Evolutionary conservation across 768 basidiomycete species (phyloP).

Genomic region (Suillus paluster): DNA sequence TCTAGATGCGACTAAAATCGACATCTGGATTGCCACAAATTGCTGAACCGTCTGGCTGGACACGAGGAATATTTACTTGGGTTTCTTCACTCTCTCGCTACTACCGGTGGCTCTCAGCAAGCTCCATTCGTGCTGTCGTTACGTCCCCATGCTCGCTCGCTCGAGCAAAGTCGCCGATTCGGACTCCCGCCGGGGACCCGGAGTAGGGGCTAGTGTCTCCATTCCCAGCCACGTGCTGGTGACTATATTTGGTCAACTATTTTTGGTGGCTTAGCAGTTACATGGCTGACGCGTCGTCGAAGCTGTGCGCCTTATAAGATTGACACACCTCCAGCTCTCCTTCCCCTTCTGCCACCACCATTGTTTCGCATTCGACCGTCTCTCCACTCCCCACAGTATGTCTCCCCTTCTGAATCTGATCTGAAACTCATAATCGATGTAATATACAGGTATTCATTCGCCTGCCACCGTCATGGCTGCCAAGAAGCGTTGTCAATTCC

Average conservation of each 20-base stretch:
- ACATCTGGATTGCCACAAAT: not conserved
- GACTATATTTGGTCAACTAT: slow-evolving; percentile 5
- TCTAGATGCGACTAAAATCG: too few relatives aligned
- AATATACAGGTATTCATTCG: slow-evolving; percentile 10
- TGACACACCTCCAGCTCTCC: not conserved
- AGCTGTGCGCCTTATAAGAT: slow-evolving; percentile 35
- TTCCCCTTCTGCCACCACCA: slow-evolving; percentile 5
- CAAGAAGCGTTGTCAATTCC: slow-evolving; percentile 88
- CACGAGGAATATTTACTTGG: not conserved
- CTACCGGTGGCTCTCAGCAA: not conserved
- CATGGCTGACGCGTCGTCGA: slow-evolving; percentile 36
- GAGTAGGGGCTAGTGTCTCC: not conserved
- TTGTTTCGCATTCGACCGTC: not conserved
- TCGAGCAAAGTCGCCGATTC: not conserved
- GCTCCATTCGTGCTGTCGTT: not conserved
- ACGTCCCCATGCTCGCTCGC: not conserved
- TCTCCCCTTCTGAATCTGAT: not conserved
- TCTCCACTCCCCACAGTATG: slow-evolving; percentile 5
- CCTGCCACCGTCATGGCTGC: slow-evolving; percentile 58
- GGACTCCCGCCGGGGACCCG: too few relatives aligned
- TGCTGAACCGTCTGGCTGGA: not conserved
- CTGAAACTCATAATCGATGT: not conserved
- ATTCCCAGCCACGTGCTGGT: slow-evolving; percentile 2
- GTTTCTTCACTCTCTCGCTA: not conserved
- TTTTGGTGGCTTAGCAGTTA: slow-evolving; percentile 7